Conservation (phyloP, 176 grass and related monocot species). For the Rhynchospora tenuis region DNA sequence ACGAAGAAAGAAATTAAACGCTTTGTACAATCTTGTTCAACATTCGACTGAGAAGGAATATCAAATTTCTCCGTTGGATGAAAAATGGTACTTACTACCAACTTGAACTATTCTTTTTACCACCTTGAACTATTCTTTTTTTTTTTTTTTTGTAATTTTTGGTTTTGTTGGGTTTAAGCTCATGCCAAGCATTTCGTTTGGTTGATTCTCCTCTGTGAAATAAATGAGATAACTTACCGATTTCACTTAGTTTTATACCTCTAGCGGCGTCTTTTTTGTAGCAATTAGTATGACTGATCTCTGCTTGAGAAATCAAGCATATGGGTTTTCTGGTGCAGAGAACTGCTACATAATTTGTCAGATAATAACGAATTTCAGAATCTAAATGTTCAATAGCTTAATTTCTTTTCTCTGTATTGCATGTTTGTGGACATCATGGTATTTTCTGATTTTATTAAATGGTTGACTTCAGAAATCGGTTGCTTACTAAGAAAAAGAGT, state of each 20-base stretch:
- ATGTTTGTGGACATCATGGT: background rate
- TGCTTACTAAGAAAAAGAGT: background rate
- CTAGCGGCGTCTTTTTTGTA: background rate
- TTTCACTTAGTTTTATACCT: background rate
- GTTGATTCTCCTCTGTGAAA: background rate
- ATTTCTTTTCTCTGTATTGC: background rate
- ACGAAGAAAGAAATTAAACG: background rate
- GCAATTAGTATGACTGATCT: background rate
- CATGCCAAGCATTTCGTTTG: background rate
- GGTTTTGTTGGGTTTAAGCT: background rate
- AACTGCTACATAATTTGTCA: background rate
- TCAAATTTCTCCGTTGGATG: background rate
- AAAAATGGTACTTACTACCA: constrained; percentile 11
- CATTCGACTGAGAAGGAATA: background rate
- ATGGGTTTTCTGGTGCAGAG: background rate
- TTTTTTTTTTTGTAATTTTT: background rate
- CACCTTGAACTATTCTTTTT: background rate
- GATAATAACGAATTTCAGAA: background rate
- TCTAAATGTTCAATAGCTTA: background rate
- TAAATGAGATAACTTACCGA: background rate
- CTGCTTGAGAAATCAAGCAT: background rate
- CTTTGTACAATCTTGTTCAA: background rate
- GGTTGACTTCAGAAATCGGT: background rate
- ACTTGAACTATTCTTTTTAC: background rate
- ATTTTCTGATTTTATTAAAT: background rate